Conservation (phyloP, 371 early-diverging fungal genomes). For the Mucor piriformis region DNA sequence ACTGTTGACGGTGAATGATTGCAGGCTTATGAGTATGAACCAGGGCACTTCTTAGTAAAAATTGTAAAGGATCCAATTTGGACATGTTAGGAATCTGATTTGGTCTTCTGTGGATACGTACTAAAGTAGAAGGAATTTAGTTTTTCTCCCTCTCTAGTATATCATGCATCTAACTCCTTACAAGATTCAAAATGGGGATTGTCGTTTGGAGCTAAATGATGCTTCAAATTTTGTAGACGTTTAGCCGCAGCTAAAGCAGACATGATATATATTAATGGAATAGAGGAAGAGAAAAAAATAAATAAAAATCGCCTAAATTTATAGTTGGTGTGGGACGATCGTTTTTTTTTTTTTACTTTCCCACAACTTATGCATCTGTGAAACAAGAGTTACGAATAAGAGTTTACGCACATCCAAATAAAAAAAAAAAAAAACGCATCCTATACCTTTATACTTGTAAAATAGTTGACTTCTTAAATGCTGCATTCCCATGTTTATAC, state of each 20-base stretch:
- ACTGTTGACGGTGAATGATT: slow-evolving; percentile 43
- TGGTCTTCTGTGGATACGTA: slow-evolving; percentile 29
- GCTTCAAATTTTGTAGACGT: slow-evolving; percentile 9
- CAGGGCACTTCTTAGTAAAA: slow-evolving; percentile 57
- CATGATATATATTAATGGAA: background rate
- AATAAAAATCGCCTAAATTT: no score
- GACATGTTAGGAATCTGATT: slow-evolving; percentile 28
- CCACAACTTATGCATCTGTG: no score
- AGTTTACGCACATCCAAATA: no score
- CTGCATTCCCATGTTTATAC: no score
- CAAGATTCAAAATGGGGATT: slow-evolving; percentile 18
- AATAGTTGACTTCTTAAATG: no score
- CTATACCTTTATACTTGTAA: no score
- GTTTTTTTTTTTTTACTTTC: no score
- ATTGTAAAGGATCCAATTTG: slow-evolving; percentile 52
- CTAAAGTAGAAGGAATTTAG: slow-evolving; percentile 8
- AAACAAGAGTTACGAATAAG: no score
- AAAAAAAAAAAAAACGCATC: no score
- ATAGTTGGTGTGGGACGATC: no score
- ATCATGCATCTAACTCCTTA: background rate
- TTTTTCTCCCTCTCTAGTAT: background rate
- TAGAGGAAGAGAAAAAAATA: no score
- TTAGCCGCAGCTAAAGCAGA: background rate
- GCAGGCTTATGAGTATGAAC: slow-evolving; percentile 55
- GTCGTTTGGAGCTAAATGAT: slow-evolving; percentile 13